phyloP scores from a whole-genome alignment of 23 red algal species.

The Agarophyton chilense region DNA sequence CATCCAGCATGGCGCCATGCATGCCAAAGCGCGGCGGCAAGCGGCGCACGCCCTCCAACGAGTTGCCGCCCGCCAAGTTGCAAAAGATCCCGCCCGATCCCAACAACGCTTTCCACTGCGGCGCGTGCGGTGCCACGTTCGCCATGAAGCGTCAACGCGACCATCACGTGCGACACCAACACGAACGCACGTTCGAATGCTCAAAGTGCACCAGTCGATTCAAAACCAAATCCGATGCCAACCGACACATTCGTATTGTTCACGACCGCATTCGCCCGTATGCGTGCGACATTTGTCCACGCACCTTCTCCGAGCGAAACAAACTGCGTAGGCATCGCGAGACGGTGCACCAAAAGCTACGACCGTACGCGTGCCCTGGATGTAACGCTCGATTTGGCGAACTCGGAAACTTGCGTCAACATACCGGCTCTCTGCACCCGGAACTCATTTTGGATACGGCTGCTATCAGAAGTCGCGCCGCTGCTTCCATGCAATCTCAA shows the following conservation, averaged over 20 bases:
- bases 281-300: conserved; percentile 35
- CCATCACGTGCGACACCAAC: conserved; percentile 42
- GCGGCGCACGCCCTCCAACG: not conserved
- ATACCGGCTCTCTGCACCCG: conserved; percentile 66
- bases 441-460: conserved; percentile 23
- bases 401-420: conserved; percentile 68
- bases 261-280: conserved; percentile 67
- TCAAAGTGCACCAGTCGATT: conserved; percentile 43
- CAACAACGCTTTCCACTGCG: conserved; percentile 4
- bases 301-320: conserved; percentile 66
- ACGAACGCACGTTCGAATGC: conserved; percentile 55
- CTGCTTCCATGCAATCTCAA: not conserved
- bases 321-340: conserved; percentile 67
- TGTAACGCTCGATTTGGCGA: conserved; percentile 68
- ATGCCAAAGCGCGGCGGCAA: not conserved
- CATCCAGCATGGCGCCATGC: not conserved
- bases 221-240: conserved; percentile 68
- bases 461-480: not conserved
- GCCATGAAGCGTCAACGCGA: conserved; percentile 47
- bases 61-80: not conserved
- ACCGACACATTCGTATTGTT: conserved; percentile 68
- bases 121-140: conserved; percentile 20
- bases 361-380: conserved; percentile 58
- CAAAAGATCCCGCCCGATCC: not conserved
- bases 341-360: conserved; percentile 82